phyloP scores from a whole-genome alignment of 257 asterid genomes.

The Solanum habrochaites region DNA sequence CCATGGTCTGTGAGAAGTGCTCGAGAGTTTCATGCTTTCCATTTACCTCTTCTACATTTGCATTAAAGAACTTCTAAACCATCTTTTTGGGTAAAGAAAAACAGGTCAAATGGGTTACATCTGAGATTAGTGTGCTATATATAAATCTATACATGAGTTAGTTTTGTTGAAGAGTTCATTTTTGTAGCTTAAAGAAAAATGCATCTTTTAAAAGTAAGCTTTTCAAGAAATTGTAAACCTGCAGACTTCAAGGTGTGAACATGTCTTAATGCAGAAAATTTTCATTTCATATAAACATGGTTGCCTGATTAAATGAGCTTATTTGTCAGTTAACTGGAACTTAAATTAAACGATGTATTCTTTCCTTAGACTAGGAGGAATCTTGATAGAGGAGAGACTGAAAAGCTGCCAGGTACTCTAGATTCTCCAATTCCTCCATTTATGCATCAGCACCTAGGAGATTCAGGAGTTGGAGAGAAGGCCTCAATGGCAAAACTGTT shows the following conservation, averaged over 20 bases:
- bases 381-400: conserved; percentile 38
- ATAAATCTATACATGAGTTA: not conserved
- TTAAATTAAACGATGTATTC: not conserved
- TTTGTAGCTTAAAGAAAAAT: not conserved
- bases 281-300: not conserved
- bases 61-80: not conserved
- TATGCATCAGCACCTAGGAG: conserved; percentile 38
- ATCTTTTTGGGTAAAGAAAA: not conserved
- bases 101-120: not conserved
- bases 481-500: conserved; percentile 64
- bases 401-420: conserved; percentile 20
- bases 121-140: not conserved
- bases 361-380: conserved; percentile 50
- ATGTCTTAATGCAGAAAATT: not conserved
- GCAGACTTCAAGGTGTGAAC: not conserved
- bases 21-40: not conserved
- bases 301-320: not conserved
- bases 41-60: not conserved
- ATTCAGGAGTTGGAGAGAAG: conserved; percentile 50
- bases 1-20: not conserved
- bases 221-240: not conserved
- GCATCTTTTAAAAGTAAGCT: not conserved
- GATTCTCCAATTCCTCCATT: conserved; percentile 43
- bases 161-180: not conserved
- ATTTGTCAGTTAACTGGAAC: not conserved